Base-by-base conservation (phyloP, 306 rosid species). In the Rubus idaeus region DNA sequence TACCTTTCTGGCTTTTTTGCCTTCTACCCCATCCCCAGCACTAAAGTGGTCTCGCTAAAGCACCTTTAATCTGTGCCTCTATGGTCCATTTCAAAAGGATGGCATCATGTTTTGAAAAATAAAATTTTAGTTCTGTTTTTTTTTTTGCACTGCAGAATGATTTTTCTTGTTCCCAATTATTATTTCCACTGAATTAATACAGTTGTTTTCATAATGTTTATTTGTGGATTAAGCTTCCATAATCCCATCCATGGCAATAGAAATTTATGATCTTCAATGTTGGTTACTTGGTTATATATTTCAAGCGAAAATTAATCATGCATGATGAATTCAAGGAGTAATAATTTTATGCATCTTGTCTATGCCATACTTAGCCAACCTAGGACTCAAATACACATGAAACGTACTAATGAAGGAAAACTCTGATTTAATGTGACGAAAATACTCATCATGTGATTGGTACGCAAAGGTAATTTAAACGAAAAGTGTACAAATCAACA, bases 211-310 rank as follows among this genome's bases (percentile, higher is more conserved):
- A 35, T 73, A 40, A 55, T 73, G 68, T 41, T 44, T 9, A 14
- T 42, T 65, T 73, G 52, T 35, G 71, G 39, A 41, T 55, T 20
- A 73, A 73, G 74, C 71, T 64, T 47, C 63, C 71, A n/a, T 30
- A n/a, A 17, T 1, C 20, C 8, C 16, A 62, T 44, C 64, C 35
- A 57, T 58, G 6, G 63, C 39, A 23, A 20, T 3, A 58, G 0
- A 21, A 21, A 46, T 46, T 61, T 16, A 50, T 30, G 23, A 11
- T 44, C 68, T 55, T 42, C 52, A 3, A 56, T 30, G 35, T 30
- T 30, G 35, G 35, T 30, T 30, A 30, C 35, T 30, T 37, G 20
- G 10, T 62, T 35, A 35, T 35, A 40, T 12, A 26, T 35, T 62
- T 35, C 68, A 6, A 62, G 44, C 0, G 4, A 62, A 62, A 20